Base-by-base conservation (phyloP, 2,329 filamentous ascomycete species). In the Paramyrothecium roridum region DNA sequence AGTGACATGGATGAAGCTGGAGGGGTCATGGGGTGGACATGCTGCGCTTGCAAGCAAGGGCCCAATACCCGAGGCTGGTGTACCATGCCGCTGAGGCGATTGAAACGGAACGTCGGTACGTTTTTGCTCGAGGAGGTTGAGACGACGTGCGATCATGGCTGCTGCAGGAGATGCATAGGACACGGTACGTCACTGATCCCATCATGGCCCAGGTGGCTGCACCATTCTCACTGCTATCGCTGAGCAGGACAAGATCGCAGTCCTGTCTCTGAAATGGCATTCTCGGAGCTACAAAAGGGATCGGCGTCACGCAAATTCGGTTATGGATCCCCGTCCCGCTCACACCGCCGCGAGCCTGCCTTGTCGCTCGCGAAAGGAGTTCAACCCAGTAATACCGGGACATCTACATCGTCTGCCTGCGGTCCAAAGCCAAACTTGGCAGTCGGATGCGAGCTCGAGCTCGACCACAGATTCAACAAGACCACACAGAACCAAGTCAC, bases 31-130 rank as follows among this genome's bases (percentile, higher is more conserved):
- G 21, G 21, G 3, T 84, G 81, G 81, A 75, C 70, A n/a, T 84
- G 81, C 59, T 84, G 81, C 65, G 63, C 72, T 34, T 84, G 81
- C 61, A 69, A 75, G 3, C 72, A 78, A 43, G 79, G 78, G 0
- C 77, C 80, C 19, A 83, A 84, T 62, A 74, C 67, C 2, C 70
- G 74, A 56, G 81, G 80, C 8, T 84, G 80, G 80, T 84, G 81
- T 63, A 73, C 70, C 11, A 75, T 73, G 58, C 66, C 70, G 13
- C 67, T 64, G 40, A 61, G 60, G 30, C 67, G 65, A 43, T 61
- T 68, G 58, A 55, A 64, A 50, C 65, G 64, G 52, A 73, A 72
- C 55, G 57, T 65, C 8, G 60, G 70, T 12, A 70, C 67, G 1
- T 64, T 63, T 53, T 63, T 65, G 12, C 59, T 67, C 20, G 75